Conservation (phyloP, 495 filamentous ascomycete genomes). For the Talaromyces ruber region DNA sequence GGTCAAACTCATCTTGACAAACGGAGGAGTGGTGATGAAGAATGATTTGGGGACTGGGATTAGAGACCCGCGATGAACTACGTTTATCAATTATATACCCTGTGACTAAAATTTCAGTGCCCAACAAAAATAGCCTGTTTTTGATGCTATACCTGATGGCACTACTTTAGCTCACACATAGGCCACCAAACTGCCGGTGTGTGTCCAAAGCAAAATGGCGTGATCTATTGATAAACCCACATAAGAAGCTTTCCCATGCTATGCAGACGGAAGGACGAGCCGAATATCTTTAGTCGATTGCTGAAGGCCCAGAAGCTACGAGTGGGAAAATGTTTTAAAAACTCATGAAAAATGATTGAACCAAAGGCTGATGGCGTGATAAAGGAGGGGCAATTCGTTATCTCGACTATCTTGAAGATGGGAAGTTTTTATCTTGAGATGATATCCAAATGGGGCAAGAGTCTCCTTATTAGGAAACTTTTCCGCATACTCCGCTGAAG, state of each 20-base stretch:
- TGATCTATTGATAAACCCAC: not conserved
- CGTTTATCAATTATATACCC: not conserved
- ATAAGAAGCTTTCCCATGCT: not conserved
- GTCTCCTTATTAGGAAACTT: not conserved
- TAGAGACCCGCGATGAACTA: not conserved
- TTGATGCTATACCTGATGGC: not conserved
- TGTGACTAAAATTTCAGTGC: not conserved
- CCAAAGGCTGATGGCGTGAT: not conserved
- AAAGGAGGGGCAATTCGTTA: not conserved
- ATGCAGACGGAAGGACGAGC: too few species aligned
- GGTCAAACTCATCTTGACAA: not conserved
- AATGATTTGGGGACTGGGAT: not conserved
- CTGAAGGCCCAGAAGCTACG: too few species aligned
- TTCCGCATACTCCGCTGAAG: not conserved
- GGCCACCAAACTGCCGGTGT: not conserved
- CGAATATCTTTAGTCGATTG: not conserved
- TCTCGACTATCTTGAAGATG: not conserved
- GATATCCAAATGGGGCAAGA: not conserved
- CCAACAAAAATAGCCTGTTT: not conserved
- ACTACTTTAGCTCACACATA: not conserved
- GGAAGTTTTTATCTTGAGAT: not conserved
- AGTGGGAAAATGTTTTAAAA: not conserved
- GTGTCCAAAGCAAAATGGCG: not conserved
- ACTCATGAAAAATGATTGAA: not conserved
- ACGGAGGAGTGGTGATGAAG: not conserved